phyloP scores from a whole-genome alignment of 208 protist genomes.

The Naegleria gruberi region DNA sequence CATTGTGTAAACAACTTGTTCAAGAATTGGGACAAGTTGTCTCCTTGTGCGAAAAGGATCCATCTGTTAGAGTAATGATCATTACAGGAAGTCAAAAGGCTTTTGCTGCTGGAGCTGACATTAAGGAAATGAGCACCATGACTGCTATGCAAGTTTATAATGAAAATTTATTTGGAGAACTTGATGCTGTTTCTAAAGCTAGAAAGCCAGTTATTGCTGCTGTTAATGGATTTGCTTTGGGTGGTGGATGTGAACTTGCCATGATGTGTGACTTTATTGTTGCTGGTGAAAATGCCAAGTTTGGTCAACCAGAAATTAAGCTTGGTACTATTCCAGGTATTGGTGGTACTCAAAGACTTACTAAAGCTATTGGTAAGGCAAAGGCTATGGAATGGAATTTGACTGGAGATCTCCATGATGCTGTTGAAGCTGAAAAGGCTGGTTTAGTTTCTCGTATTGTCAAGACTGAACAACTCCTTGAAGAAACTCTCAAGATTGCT shows the following conservation, averaged over 20 bases:
- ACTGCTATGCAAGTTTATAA: slow-evolving; percentile 63
- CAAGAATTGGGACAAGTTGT: slow-evolving; percentile 9
- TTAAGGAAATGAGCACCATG: slow-evolving; percentile 79
- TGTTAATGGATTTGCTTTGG: slow-evolving; percentile 66
- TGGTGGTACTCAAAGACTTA: slow-evolving; percentile 63
- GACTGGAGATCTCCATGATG: slow-evolving; percentile 46
- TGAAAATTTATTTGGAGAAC: slow-evolving; percentile 56
- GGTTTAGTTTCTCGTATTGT: slow-evolving; percentile 54
- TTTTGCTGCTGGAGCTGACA: slow-evolving; percentile 90
- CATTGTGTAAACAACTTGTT: slow-evolving; percentile 4
- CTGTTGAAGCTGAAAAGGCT: slow-evolving; percentile 40
- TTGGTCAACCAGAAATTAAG: slow-evolving; percentile 69
- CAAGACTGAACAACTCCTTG: slow-evolving; percentile 47
- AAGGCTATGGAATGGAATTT: slow-evolving; percentile 66
- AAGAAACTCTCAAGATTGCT: slow-evolving; percentile 42
- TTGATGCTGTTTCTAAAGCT: slow-evolving; percentile 50
- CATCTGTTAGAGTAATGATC: slow-evolving; percentile 61
- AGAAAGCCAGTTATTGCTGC: slow-evolving; percentile 66
- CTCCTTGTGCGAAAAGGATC: slow-evolving; percentile 12
- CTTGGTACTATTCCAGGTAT: slow-evolving; percentile 44
- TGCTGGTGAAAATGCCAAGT: slow-evolving; percentile 46
- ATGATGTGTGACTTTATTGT: slow-evolving; percentile 52
- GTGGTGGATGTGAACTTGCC: slow-evolving; percentile 67
- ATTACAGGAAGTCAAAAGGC: slow-evolving; percentile 81
- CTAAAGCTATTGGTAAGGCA: slow-evolving; percentile 58